Base-by-base conservation (phyloP, 2,329 filamentous ascomycete species). In the Ophiostoma triangulosporum region DNA sequence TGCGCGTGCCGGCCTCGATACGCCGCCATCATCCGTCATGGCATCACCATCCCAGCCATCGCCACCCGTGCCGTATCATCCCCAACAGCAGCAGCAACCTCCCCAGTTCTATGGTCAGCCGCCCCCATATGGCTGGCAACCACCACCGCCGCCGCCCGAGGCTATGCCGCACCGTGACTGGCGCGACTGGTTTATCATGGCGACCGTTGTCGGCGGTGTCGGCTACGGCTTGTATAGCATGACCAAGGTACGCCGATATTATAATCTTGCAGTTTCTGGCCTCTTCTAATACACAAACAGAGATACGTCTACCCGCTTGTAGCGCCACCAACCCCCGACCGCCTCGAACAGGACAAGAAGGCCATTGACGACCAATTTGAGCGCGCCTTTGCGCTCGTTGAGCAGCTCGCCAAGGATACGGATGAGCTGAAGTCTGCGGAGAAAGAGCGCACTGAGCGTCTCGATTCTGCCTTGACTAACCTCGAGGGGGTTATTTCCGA, bases 111-210 rank as follows among this genome's bases (percentile, higher is more conserved):
- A 36, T 6, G 24, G n/a, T 7, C 31, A 75, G 55, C 70, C 66
- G 20, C 69, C 69, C 1, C 38, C 38, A 43, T 73, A 74, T 55
- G 71, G 74, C 60, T 83, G 78, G 78, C 78, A 80, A 62, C 73
- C 73, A 29, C 70, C 68, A 27, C 51, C 53, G 54, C 50, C 40
- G 14, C 68, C 74, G 7, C 73, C 78, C 3, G 75, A 75, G 1
- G 73, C 77, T 53, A 70, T 81, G 2, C 89, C 89, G 3, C 83
- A 81, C 65, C 77, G 93, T 64, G 93, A 98, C 70, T 98, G 93
- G 93, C 80, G 94, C 57, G 93, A 98, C 66, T 97, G 89, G 86
- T 98, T 98, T 70, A 97, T 98, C 68, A 95, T 97, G 88, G 93
- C 93, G 7, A 98, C 93, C 0, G 87, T 97, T 12, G 84, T 94